Percentiles rank a stretch among this genome's conserved stretches.
Conservation (phyloP, 495 filamentous ascomycete genomes). For the Pyrenula massariospora region DNA sequence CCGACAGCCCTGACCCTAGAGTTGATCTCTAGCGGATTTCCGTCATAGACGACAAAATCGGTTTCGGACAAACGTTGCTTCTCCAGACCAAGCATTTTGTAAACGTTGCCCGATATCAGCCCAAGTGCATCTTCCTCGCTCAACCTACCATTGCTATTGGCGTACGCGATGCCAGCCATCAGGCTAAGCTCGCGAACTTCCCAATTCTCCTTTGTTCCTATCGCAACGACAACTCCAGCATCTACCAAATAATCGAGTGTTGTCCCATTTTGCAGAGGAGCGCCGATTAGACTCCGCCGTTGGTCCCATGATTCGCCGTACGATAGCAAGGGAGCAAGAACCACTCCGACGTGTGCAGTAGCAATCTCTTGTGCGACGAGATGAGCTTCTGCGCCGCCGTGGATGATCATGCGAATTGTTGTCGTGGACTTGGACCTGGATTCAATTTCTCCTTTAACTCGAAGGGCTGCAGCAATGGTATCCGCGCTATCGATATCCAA, state of each 20-base stretch:
- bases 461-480: slow-evolving; percentile 10
- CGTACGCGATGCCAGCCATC: slow-evolving; percentile 35
- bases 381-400: slow-evolving; percentile 37
- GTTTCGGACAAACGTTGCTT: background rate
- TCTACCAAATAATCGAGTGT: slow-evolving; percentile 29
- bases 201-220: slow-evolving; percentile 37
- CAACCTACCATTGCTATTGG: slow-evolving; percentile 28
- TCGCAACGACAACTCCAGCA: slow-evolving; percentile 28
- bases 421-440: slow-evolving; percentile 16
- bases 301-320: slow-evolving; percentile 33
- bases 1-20: background rate
- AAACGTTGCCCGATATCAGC: slow-evolving; percentile 35
- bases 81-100: slow-evolving; percentile 31
- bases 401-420: slow-evolving; percentile 24
- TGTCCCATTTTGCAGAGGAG: slow-evolving; percentile 42
- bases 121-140: slow-evolving; percentile 24
- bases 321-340: slow-evolving; percentile 31
- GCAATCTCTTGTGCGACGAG: slow-evolving; percentile 35
- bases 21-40: background rate
- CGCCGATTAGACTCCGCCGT: slow-evolving; percentile 31
- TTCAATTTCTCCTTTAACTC: slow-evolving; percentile 21
- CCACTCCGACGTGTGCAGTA: slow-evolving; percentile 28
- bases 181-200: slow-evolving; percentile 28
- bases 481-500: slow-evolving; percentile 8
- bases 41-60: background rate